Evolutionary conservation across 495 filamentous ascomycete species (phyloP).

Genomic region (Hypoxylon fuscum): DNA sequence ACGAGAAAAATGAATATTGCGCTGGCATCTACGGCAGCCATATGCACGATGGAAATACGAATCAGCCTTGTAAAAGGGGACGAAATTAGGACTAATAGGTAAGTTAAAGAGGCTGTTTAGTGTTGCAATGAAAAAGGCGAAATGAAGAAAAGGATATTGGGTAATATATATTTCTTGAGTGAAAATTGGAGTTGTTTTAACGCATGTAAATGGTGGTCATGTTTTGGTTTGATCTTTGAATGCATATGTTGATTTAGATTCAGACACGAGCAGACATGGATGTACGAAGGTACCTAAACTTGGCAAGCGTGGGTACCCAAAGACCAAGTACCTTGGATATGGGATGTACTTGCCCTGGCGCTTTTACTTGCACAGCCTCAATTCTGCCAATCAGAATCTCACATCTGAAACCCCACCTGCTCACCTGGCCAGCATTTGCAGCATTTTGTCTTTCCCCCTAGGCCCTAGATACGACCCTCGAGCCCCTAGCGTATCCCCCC

Average conservation of each 20-base stretch:
- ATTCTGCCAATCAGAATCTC: conserved; percentile 35
- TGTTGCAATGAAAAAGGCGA: conserved; percentile 12
- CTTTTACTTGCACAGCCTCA: conserved; percentile 34
- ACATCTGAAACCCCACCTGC: conserved; percentile 36
- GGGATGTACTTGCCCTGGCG: conserved; percentile 20
- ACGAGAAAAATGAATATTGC: conserved; percentile 13
- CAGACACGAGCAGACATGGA: neutral
- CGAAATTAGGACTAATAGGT: conserved; percentile 9
- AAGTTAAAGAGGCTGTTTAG: conserved; percentile 1
- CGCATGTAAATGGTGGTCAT: conserved; percentile 12
- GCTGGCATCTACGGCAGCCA: conserved; percentile 13
- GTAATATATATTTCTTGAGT: conserved; percentile 9
- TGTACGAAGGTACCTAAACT: conserved; percentile 3
- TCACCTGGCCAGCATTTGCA: conserved; percentile 24
- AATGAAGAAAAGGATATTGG: conserved; percentile 8
- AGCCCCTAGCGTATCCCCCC: conserved; percentile 7
- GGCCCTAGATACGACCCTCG: conserved; percentile 21
- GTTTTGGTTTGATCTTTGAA: conserved; percentile 13
- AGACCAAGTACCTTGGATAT: conserved; percentile 4
- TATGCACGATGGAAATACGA: conserved; percentile 18
- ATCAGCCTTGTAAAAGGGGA: neutral
- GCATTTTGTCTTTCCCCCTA: conserved; percentile 23
- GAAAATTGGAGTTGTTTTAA: conserved; percentile 14
- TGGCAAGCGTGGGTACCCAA: conserved; percentile 7
- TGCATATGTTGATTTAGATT: neutral